Evolutionary conservation across 2,329 filamentous ascomycete genomes (phyloP), one percentile per base, ranked within the genome.

Genomic region (Fusarium keratoplasticum): DNA sequence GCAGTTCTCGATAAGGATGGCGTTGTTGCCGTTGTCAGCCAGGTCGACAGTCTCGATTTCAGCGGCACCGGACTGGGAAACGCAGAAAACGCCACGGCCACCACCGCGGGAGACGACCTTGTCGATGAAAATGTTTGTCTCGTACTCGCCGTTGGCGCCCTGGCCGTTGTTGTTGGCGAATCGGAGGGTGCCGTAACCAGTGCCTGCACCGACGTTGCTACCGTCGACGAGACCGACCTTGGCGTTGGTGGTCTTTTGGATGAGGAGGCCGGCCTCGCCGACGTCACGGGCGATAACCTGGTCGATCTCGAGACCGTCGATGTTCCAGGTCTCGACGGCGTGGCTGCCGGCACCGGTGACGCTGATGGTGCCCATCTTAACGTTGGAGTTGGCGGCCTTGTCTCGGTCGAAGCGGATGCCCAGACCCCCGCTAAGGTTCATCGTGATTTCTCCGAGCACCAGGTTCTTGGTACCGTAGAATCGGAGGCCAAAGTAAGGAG

Each of bases 301-400:
- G 72, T 84, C 84, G 73, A 90, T 87, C 0, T 79, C 82, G 2
- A 90, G 83, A 10, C 86, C 86, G 70, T 89, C 85, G 44, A 90
- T 90, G 78, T 90, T 90, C 87, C 88, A 90, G 0, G 86, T 88
- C 80, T 90, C 89, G 38, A 90, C 87, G 4, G 87, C 88, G 75
- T 90, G 89, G 75, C 86, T 88, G 6, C 86, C 81, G 7, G 88
- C 87, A 4, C 88, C 88, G 0, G 83, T 88, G 31, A 89, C 86
- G 8, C 72, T 84, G 71, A 90, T 86, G 7, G 61, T 54, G 80
- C 84, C 88, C 84, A 90, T 90, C 58, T 81, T 84, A 18, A 90
- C 88, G 74, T 90, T 88, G n/a, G 80, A 81, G 81, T 88, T 89
- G 35, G 84, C 82, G 6, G 87, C 86, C 10, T 80, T 69, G 78